Conservation (phyloP, 768 basidiomycete species). For the Pleurotus platypus region DNA sequence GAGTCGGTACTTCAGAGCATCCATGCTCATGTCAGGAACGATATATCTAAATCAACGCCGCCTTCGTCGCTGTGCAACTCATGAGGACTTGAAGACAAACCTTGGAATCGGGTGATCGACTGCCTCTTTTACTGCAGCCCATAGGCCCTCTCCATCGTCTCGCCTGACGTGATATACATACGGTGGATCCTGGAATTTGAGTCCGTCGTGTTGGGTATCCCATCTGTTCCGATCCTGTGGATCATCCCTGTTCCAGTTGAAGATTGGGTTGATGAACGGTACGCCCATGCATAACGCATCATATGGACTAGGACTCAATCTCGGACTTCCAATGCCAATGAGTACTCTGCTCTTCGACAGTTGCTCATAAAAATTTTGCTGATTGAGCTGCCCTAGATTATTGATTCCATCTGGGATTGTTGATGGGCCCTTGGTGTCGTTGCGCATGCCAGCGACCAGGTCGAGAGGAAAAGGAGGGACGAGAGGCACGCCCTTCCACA, state of each 20-base stretch:
- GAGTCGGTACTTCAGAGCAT: constrained; percentile 21
- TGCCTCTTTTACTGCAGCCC: constrained; percentile 22
- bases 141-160: constrained; percentile 22
- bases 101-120: constrained; percentile 24
- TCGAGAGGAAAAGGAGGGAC: not conserved
- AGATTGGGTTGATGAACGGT: constrained; percentile 33
- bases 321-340: constrained; percentile 23
- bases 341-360: constrained; percentile 24
- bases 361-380: constrained; percentile 16
- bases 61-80: not conserved
- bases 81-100: constrained; percentile 6
- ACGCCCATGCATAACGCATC: constrained; percentile 33
- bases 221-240: constrained; percentile 23
- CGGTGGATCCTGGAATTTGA: constrained; percentile 25
- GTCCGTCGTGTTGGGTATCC: constrained; percentile 26
- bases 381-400: constrained; percentile 16
- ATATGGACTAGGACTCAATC: constrained; percentile 20
- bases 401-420: constrained; percentile 21
- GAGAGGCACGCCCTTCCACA: constrained; percentile 23
- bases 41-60: constrained; percentile 19
- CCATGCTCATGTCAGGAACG: constrained; percentile 25
- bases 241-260: constrained; percentile 21
- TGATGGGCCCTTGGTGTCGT: constrained; percentile 17
- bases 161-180: constrained; percentile 30
- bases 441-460: constrained; percentile 18